Evolutionary conservation across 169 alveolate species (phyloP), one percentile per base, ranked within the genome.

Genomic region (Blepharisma undulans): DNA sequence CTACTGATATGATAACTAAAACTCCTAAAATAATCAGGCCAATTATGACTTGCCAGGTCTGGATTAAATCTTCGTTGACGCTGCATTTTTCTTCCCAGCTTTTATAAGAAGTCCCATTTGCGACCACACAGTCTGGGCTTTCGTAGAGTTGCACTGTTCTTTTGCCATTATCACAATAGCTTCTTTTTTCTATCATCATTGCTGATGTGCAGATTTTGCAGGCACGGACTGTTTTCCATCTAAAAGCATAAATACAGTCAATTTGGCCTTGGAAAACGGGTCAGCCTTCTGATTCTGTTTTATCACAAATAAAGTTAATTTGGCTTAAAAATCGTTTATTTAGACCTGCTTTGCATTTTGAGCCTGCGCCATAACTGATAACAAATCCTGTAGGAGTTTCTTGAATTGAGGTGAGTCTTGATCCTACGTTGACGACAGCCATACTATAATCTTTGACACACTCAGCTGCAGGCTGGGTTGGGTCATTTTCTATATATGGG

Each of bases 261-360:
- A 21, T 32, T 25, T 60, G 29, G 81, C 32, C 27, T 66, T 71
- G 29, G n/a, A 22, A 71, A 25, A 21, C 84, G 0, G 91, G 91
- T 85, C 91, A 86, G 27, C 91, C 91, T 71, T 86, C 91, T 60
- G 25, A 19, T n/a, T 60, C 91, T 27, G n/a, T 21, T 72, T 86
- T 86, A 25, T 86, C 84, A 72, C 91, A 86, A 14, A 86, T 27
- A 72, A 86, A 86, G 34, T 82, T 33, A 48, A 82, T 82, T 30
- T 59, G 32, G 8, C 76, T 59, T 0, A 29, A 0, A 82, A 82
- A 82, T 29, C 80, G 30, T 6, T 74, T 74, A 34, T 21, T 48
- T 0, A 22, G 22, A 7, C 48, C 29, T 1, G 33, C 36, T 21
- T 29, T 32, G 36, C 89, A 82, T 32, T 21, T 21, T 21, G 33